Evolutionary conservation across 2,329 filamentous ascomycete species (phyloP), one percentile per base, ranked within the genome.

Genomic region (Fusarium proliferatum): DNA sequence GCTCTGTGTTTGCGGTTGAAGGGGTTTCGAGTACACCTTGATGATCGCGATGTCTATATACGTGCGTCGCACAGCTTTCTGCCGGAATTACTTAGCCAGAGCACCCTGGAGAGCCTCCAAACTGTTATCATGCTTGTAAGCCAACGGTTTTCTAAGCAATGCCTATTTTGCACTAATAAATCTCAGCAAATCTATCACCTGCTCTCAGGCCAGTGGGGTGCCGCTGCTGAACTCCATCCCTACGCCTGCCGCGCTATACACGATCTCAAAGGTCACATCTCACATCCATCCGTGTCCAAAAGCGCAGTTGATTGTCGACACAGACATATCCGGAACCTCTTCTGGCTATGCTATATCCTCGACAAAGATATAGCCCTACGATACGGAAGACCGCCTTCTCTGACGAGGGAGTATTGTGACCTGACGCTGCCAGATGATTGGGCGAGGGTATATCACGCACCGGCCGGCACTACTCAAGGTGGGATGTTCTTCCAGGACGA

Each of bases 91-190:
- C 9, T 28, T 5, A 1, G 21, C 1, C 15, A 39, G 15, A 41
- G 26, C 3, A 28, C 19, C 0, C 2, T 33, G 11, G 62, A 64
- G 15, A 41, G 3, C 8, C 19, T 65, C 1, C 21, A 65, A 15
- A 45, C 19, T 0, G 1, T 17, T 2, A 1, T 64, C 1, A 55
- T 65, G 26, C 21, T 65, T 7, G 62, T 64, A 10, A 55, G 53
- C 2, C 1, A 38, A 2, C 3, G 16, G 1, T 2, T 21, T 1
- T 8, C 5, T 10, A 7, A 21, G 5, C 0, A 3, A 6, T 3
- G 7, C 12, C 2, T 49, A n/a, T 3, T 17, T 3, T 33, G 28
- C 7, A 4, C 28, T 49, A 2, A 49, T 3, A 16, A 0, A 3
- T 8, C 0, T 48, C 6, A 66, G 63, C 17, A 30, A 28, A 26